Evolutionary conservation across 495 filamentous ascomycete species (phyloP).

Genomic region (Talaromyces adpressus): DNA sequence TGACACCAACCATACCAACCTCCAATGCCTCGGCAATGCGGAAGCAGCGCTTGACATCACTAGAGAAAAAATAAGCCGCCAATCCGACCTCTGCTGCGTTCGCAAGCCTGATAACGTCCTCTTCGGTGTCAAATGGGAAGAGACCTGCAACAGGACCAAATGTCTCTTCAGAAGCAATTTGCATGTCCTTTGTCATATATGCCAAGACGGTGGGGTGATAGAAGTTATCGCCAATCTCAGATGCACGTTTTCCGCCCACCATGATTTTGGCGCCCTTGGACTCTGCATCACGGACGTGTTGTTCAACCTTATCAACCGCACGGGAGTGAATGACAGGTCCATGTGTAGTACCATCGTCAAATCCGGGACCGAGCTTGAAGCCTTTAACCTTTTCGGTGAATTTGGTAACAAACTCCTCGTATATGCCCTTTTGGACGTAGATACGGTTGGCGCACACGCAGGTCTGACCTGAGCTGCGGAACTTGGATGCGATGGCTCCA

Average conservation of each 20-base stretch:
- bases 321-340: constrained; percentile 69
- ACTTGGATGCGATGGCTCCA: constrained; percentile 40
- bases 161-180: constrained; percentile 63
- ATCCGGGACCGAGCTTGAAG: constrained; percentile 66
- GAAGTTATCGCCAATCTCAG: constrained; percentile 45
- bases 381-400: constrained; percentile 57
- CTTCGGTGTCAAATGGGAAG: constrained; percentile 67
- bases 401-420: constrained; percentile 24
- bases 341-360: constrained; percentile 54
- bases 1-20: constrained; percentile 34
- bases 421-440: constrained; percentile 31
- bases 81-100: constrained; percentile 68
- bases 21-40: constrained; percentile 70
- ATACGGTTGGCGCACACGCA: constrained; percentile 44
- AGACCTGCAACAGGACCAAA: constrained; percentile 74
- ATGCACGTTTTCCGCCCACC: constrained; percentile 32
- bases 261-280: constrained; percentile 26
- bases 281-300: constrained; percentile 64
- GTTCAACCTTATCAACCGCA: constrained; percentile 61
- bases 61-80: constrained; percentile 72
- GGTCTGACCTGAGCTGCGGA: constrained; percentile 44
- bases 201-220: constrained; percentile 69
- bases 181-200: constrained; percentile 63
- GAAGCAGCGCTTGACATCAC: constrained; percentile 55
- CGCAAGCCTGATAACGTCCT: constrained; percentile 65